A percentile compares a stretch with the other conserved stretches of the same genome.
These are phyloP conservation scores for Pleurozium schreberi DNA, from an alignment of 225 moss, liverwort and hornwort genomes.

Conservation along the genomic window DNA sequence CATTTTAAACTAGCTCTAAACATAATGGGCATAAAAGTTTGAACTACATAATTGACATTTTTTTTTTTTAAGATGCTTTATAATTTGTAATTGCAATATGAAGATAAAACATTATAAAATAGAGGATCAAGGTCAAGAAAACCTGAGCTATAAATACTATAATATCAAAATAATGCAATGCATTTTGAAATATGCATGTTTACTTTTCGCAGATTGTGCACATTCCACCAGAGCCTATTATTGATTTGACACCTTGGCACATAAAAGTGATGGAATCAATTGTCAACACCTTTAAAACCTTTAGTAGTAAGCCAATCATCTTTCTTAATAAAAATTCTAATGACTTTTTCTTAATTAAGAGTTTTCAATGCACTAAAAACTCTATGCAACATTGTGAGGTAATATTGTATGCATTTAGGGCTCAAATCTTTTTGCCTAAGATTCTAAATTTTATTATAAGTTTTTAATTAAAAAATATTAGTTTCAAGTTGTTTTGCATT, in stretches of 20 bases:
- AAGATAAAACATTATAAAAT: neutral
- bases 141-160: neutral
- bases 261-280: constrained; percentile 48
- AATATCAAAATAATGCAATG: neutral
- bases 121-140: too few species aligned
- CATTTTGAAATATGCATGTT: neutral
- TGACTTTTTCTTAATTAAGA: neutral
- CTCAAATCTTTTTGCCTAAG: neutral
- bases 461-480: too few species aligned
- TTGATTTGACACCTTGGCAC: constrained; percentile 37
- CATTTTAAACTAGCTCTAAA: neutral
- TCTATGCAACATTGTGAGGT: rapidly evolving
- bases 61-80: neutral
- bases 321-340: neutral
- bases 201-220: constrained; percentile 3
- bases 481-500: neutral
- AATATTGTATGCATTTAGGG: neutral
- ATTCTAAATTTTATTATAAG: neutral
- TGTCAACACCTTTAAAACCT: neutral
- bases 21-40: neutral
- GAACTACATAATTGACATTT: neutral
- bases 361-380: rapidly evolving
- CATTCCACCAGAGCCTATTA: constrained; percentile 33
- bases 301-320: neutral
- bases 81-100: neutral